These are phyloP conservation scores for Plasmodium ovale DNA, from an alignment of 169 alveolate genomes.

Conservation along the genomic window DNA sequence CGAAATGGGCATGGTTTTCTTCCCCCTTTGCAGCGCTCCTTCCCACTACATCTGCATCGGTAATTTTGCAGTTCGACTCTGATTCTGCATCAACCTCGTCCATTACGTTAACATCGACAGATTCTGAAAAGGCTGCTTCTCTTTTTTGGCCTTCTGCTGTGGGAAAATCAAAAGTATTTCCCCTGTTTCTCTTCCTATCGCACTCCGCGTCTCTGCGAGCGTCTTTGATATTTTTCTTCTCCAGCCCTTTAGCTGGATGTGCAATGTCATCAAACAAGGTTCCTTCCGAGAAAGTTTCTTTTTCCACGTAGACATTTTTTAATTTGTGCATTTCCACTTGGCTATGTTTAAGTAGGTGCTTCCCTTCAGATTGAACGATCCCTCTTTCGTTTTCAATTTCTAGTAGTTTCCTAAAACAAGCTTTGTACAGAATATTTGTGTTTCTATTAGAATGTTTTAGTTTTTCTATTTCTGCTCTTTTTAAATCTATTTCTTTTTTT, in stretches of 20 bases:
- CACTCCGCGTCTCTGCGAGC: too few species aligned
- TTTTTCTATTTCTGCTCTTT: constrained; percentile 28
- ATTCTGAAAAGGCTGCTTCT: too few species aligned
- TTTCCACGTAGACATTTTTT: background rate
- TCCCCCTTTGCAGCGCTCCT: background rate
- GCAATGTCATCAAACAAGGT: background rate
- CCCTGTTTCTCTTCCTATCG: too few species aligned
- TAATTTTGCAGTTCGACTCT: too few species aligned
- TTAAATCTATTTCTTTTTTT: constrained; percentile 33
- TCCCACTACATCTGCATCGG: background rate
- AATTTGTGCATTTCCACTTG: background rate
- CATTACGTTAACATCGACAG: too few species aligned
- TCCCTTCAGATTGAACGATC: too few species aligned
- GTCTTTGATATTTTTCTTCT: too few species aligned
- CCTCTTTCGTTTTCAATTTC: background rate
- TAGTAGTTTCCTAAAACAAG: constrained; percentile 17
- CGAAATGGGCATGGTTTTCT: background rate
- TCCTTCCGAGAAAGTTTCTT: background rate
- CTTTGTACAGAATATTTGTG: constrained; percentile 32
- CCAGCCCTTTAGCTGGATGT: background rate
- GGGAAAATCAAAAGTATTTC: too few species aligned
- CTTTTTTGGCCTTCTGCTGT: too few species aligned
- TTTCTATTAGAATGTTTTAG: constrained; percentile 40
- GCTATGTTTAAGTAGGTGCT: too few species aligned
- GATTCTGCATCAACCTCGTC: too few species aligned